These are phyloP conservation scores for Vigna mungo DNA, from an alignment of 306 rosid genomes.

Conservation along the genomic window DNA sequence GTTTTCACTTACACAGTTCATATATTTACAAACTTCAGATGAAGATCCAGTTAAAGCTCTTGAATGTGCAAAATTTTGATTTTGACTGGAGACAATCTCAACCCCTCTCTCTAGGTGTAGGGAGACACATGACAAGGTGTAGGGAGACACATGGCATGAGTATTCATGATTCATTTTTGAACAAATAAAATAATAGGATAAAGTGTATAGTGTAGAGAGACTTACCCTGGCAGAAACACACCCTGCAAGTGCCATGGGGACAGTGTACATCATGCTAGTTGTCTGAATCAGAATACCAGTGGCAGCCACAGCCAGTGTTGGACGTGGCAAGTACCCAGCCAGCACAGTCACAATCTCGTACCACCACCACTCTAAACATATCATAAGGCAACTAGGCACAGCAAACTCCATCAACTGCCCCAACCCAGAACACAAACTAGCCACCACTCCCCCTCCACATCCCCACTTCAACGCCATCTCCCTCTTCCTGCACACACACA, in stretches of 20 bases:
- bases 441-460: constrained; percentile 32
- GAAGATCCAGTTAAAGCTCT: neutral
- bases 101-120: too few relatives aligned
- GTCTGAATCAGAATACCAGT: constrained; percentile 97
- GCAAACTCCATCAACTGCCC: constrained; percentile 72
- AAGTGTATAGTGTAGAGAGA: neutral
- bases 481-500: constrained; percentile 52
- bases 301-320: constrained; percentile 86
- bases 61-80: neutral
- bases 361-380: constrained; percentile 99
- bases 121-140: too few relatives aligned
- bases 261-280: constrained; percentile 96
- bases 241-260: constrained; percentile 96
- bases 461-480: constrained; percentile 55
- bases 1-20: neutral
- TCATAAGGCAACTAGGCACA: constrained; percentile 88
- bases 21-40: too few relatives aligned
- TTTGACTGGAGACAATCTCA: too few relatives aligned
- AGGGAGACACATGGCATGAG: neutral
- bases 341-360: constrained; percentile 87
- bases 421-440: constrained; percentile 54
- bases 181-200: neutral
- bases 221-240: constrained; percentile 94
- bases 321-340: constrained; percentile 85
- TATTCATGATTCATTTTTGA: neutral